Base-by-base conservation (phyloP, 768 basidiomycete species). In the Lactarius hengduanensis region DNA sequence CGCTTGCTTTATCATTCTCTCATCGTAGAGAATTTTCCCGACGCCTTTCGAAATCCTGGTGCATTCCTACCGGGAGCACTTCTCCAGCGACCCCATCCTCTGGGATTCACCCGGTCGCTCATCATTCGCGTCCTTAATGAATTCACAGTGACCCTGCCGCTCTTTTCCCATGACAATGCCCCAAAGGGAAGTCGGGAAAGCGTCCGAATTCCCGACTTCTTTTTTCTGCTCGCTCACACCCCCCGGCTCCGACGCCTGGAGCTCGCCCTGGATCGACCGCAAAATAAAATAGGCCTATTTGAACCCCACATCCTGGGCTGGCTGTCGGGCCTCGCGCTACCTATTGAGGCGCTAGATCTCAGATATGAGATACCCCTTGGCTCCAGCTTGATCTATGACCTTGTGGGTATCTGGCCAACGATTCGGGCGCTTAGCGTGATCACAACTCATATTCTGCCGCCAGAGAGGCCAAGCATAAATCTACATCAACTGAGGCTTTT, bases 401-500 rank as follows among this genome's bases (percentile, higher is more conserved):
- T 67, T 32, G 58, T 63, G 28, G 15, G 41, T 54, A 16, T 67
- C 53, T 67, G 66, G 66, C 66, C 61, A 18, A 45, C n/a, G 3
- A 41, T 67, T 8, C 62, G 32, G 34, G 66, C 66, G n/a, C 66
- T 67, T 28, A 57, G 61, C 18, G 57, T 67, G 41, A 16, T 15
- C 22, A 55, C 57, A 15, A 18, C 36, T 26, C 13, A 38, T 43
- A 18, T 8, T 26, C 26, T 30, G 9, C 53, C 41, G 22, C 61
- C 22, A 3, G 50, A 38, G 26, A 18, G 32, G 26, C 61, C 57
- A 4, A 36, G 20, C 3, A 13, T 22, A 4, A 32, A 50, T 43
- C 50, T 67, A 40, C 66, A 50, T 30, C 61, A 67, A 36, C 50
- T 67, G 22, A 50, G 66, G 22, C 57, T 67, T 54, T 61, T 30